Evolutionary conservation across 169 alveolate genomes (phyloP), one percentile per base, ranked within the genome.

Genomic region (Neospora caninum): DNA sequence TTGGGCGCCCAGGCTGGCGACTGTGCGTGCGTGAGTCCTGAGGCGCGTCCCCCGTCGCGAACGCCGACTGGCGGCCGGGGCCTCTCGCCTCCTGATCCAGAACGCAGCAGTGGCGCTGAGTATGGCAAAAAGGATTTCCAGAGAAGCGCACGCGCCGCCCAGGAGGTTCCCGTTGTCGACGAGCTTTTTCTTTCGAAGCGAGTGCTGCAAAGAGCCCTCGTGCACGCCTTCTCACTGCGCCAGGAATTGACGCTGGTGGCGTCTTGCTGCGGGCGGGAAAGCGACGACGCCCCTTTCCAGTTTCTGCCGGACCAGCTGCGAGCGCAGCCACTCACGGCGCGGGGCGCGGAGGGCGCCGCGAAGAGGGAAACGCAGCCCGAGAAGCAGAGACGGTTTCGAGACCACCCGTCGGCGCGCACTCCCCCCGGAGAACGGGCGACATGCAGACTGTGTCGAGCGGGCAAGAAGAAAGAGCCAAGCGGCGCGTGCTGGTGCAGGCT

Each of bases 141-240:
- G 64, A 53, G 64, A 18, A 7, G 64, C 27, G 64, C 7, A 53
- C 64, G 64, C 7, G 18, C 64, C 18, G 7, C 73, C 58, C 58
- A 49, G 58, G 22, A 9, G 73, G 73, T 10, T 27, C 20, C 73
- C 73, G 73, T 29, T 78, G 39, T 43, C 10, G 89, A 82, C 34
- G 89, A 82, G 64, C 38, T 82, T 64, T 42, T 82, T 38, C 67
- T 82, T 4, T 13, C 89, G 67, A 82, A 82, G 25, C 89, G 89
- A 22, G 89, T 82, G 34, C 89, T 82, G 36, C 89, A 42, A 36
- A 4, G 89, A 18, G 89, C 69, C 38, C 67, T 82, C 2, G 67
- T 82, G 25, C 69, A 41, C 25, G 89, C 89, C 13, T 43, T 82
- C 25, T 82, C 89, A 6, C 67, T 82, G 18, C 89, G 41, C 43